phyloP scores from a whole-genome alignment of 768 basidiomycete species.

The Tricholoma flavovirens region DNA sequence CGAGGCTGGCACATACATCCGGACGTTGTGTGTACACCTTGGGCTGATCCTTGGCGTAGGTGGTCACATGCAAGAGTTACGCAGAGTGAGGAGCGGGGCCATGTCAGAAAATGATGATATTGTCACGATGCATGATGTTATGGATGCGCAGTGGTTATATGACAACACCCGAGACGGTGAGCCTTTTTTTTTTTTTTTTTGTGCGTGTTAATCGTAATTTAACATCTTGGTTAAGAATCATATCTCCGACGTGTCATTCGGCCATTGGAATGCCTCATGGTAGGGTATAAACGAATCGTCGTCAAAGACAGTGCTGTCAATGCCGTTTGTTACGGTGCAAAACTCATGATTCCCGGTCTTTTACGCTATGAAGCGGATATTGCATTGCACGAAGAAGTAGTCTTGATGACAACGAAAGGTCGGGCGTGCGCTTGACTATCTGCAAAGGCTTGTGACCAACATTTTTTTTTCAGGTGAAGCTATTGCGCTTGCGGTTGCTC shows the following conservation, averaged over 20 bases:
- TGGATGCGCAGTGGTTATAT: conserved; percentile 98
- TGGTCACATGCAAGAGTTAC: conserved; percentile 99
- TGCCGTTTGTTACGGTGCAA: conserved; percentile 98
- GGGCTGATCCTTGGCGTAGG: conserved; percentile 93
- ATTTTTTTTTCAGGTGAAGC: conserved; percentile 60
- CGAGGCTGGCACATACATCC: conserved; percentile 95
- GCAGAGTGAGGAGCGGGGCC: conserved; percentile 91
- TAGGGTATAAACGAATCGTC: conserved; percentile 97
- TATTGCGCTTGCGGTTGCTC: conserved; percentile 89
- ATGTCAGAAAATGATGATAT: conserved; percentile 98
- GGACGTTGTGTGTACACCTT: conserved; percentile 96
- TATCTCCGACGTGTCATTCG: conserved; percentile 94
- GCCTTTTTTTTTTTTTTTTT: conserved; percentile 15
- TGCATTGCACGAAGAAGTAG: conserved; percentile 90
- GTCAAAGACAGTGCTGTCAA: conserved; percentile 99
- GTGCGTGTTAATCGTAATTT: neutral
- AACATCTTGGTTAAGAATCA: conserved; percentile 55
- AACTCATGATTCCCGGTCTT: conserved; percentile 98
- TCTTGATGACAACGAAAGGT: conserved; percentile 99
- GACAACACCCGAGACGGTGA: conserved; percentile 95
- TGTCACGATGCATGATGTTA: conserved; percentile 99
- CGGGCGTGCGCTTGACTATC: conserved; percentile 2
- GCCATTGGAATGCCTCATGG: conserved; percentile 88
- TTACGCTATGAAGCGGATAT: conserved; percentile 96
- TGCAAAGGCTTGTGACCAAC: neutral